A percentile compares a stretch with the other conserved stretches of the same genome.
Conservation (phyloP, 352 stramenopile species). For the Globisporangium perplexum region DNA sequence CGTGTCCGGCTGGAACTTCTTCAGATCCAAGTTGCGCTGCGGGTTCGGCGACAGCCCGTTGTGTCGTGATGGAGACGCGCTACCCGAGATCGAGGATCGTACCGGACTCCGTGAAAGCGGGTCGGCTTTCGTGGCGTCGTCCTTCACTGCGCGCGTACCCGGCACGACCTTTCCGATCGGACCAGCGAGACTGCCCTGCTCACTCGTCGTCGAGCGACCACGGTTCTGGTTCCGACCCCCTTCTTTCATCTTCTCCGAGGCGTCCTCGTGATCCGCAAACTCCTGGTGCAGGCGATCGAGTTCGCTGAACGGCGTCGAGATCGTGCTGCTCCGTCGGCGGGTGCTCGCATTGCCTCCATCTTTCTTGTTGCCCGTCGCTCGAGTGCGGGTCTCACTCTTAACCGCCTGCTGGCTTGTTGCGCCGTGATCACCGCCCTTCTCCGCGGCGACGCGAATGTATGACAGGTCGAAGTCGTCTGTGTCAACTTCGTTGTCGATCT, state of each 20-base stretch:
- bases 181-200: neutral
- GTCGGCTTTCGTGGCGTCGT: slow-evolving; percentile 5
- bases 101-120: slow-evolving; percentile 5
- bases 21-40: slow-evolving; percentile 52
- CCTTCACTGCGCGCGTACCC: neutral
- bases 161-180: slow-evolving; percentile 5
- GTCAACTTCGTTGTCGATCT: slow-evolving; percentile 88
- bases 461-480: slow-evolving; percentile 68
- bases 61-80: neutral
- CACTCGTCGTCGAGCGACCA: slow-evolving; percentile 3
- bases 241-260: neutral
- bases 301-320: slow-evolving; percentile 27
- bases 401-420: slow-evolving; percentile 1
- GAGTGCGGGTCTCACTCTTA: slow-evolving; percentile 4
- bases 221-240: neutral
- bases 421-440: slow-evolving; percentile 16
- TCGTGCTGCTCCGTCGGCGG: slow-evolving; percentile 28
- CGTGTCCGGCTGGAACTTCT: slow-evolving; percentile 69
- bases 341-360: slow-evolving; percentile 2
- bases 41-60: slow-evolving; percentile 3
- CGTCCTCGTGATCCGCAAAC: slow-evolving; percentile 22
- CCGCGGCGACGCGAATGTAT: slow-evolving; percentile 19
- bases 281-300: slow-evolving; percentile 27
- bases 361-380: neutral
- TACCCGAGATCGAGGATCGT: slow-evolving; percentile 4